phyloP scores from a whole-genome alignment of 2,329 filamentous ascomycete genomes.

The Eutypa lata region DNA sequence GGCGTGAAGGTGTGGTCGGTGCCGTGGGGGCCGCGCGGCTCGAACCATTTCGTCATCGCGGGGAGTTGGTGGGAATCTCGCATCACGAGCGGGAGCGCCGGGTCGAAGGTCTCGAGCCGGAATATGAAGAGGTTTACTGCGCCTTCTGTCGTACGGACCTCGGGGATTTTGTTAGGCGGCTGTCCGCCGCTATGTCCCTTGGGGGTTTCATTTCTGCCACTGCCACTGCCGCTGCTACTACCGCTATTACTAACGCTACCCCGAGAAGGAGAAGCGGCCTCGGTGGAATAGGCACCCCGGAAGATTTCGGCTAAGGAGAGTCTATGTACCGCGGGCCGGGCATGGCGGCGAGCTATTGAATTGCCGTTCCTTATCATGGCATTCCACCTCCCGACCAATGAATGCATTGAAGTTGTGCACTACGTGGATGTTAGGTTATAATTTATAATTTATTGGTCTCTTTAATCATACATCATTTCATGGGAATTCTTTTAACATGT shows the following conservation, averaged over 20 bases:
- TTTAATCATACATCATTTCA: too few relatives aligned
- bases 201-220: neutral
- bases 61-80: neutral
- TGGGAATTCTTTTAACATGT: neutral
- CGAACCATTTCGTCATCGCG: neutral
- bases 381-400: neutral
- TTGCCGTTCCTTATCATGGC: neutral
- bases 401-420: neutral
- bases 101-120: neutral
- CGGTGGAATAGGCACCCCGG: neutral
- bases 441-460: too few relatives aligned
- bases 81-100: neutral
- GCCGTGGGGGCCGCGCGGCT: neutral
- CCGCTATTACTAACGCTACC: neutral
- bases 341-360: neutral
- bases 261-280: neutral
- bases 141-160: neutral
- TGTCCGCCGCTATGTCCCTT: neutral
- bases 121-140: neutral
- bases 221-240: neutral
- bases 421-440: too few relatives aligned
- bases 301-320: neutral
- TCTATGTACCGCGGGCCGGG: neutral
- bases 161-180: neutral
- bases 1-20: neutral